These are phyloP conservation scores for Arctium minus DNA, from an alignment of 129 eudicot genomes.

Conservation along the genomic window DNA sequence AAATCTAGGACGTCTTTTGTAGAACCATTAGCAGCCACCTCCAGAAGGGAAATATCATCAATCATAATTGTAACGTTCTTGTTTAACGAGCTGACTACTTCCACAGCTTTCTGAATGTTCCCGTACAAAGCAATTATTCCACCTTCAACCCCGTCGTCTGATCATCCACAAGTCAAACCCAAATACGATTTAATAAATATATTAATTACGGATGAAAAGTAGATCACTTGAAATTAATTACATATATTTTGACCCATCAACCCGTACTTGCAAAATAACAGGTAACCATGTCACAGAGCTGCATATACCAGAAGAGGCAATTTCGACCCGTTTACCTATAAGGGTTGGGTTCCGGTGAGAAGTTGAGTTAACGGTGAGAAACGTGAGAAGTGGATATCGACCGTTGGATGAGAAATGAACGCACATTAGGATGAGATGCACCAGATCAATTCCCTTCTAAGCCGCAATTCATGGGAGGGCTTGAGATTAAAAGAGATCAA, in stretches of 20 bases:
- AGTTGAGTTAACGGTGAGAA: no score
- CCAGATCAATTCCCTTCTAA: no score
- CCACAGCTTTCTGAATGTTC: slow-evolving; percentile 78
- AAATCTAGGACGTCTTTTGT: slow-evolving; percentile 66
- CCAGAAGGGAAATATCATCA: slow-evolving; percentile 85
- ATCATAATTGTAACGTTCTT: slow-evolving; percentile 47
- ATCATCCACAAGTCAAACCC: slow-evolving; percentile 15
- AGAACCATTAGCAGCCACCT: slow-evolving; percentile 82
- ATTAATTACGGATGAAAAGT: background rate
- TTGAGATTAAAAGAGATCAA: no score
- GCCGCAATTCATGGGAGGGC: no score
- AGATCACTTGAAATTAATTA: background rate
- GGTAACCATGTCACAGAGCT: background rate
- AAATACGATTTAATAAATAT: background rate
- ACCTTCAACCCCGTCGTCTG: slow-evolving; percentile 47
- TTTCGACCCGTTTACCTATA: background rate
- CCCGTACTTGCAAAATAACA: background rate
- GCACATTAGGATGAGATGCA: no score
- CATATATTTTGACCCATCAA: background rate
- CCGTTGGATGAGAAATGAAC: no score
- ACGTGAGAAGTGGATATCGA: no score
- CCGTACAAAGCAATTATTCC: slow-evolving; percentile 59
- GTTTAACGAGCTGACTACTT: slow-evolving; percentile 33
- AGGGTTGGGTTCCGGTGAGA: no score
- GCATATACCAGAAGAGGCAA: background rate